phyloP scores from a whole-genome alignment of 306 rosid genomes.

The Vicia villosa region DNA sequence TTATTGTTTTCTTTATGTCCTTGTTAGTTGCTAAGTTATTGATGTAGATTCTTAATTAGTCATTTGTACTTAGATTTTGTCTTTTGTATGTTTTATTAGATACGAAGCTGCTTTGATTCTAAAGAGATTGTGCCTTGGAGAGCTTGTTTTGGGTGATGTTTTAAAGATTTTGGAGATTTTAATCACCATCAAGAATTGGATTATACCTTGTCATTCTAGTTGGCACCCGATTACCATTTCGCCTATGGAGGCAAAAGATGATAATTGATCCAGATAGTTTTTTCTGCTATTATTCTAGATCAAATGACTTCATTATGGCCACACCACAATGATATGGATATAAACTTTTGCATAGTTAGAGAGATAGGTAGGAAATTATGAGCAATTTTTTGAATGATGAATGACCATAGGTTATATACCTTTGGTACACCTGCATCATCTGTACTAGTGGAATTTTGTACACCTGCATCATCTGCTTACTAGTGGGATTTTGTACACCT shows the following conservation, averaged over 20 bases:
- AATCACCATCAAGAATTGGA: slow-evolving; percentile 66
- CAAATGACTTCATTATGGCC: slow-evolving; percentile 30
- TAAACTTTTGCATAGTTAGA: not conserved
- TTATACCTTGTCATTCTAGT: slow-evolving; percentile 60
- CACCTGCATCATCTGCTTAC: not conserved
- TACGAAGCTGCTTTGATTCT: slow-evolving; percentile 66
- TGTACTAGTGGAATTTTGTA: slow-evolving; percentile 27
- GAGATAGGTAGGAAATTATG: slow-evolving; percentile 28
- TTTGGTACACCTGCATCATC: not conserved
- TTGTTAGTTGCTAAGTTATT: not conserved
- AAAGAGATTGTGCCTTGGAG: slow-evolving; percentile 59
- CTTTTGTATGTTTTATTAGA: slow-evolving; percentile 42
- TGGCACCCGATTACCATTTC: slow-evolving; percentile 75
- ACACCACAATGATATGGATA: slow-evolving; percentile 22
- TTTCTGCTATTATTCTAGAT: slow-evolving; percentile 36
- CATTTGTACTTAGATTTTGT: not conserved
- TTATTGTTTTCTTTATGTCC: slow-evolving; percentile 10
- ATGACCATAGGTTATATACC: slow-evolving; percentile 21
- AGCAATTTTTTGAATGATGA: slow-evolving; percentile 34
- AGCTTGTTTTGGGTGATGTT: slow-evolving; percentile 61
- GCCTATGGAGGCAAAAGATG: slow-evolving; percentile 46
- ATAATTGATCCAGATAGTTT: slow-evolving; percentile 20
- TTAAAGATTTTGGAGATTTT: slow-evolving; percentile 70
- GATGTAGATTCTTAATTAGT: not conserved
- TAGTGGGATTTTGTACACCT: slow-evolving; percentile 21